Conservation (phyloP, 1,284 basidiomycete genomes). For the Phenoliferia sp. region DNA sequence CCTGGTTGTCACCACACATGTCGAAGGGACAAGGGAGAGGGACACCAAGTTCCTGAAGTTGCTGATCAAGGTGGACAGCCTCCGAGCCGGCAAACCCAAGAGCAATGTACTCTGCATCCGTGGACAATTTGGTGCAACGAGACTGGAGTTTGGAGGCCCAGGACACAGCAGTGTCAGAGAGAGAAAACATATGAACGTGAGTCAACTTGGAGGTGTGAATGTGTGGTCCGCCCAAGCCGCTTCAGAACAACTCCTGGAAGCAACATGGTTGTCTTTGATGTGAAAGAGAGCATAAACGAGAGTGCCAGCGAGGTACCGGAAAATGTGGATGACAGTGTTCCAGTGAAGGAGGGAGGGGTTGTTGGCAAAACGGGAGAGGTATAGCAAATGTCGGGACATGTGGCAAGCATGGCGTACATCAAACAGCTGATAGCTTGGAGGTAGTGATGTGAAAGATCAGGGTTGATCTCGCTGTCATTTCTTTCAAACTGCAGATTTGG, state of each 20-base stretch:
- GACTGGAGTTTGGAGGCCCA: conserved; percentile 23
- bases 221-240: conserved; percentile 1
- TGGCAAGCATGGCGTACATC: conserved; percentile 41
- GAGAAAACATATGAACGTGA: background rate
- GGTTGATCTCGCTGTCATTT: background rate
- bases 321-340: conserved; percentile 37
- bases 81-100: conserved; percentile 40
- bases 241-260: conserved; percentile 10
- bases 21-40: background rate
- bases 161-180: background rate
- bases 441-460: background rate
- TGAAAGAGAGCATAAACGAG: conserved; percentile 28
- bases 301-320: conserved; percentile 41
- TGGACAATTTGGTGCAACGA: conserved; percentile 42
- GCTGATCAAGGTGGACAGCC: conserved; percentile 40
- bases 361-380: conserved; percentile 38
- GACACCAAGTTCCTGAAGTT: conserved; percentile 38
- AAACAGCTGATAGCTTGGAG: conserved; percentile 36
- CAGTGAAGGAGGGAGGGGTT: conserved; percentile 36
- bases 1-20: conserved; percentile 24
- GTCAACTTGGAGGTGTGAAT: background rate
- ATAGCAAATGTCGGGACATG: conserved; percentile 41
- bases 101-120: conserved; percentile 48
- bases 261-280: conserved; percentile 3
- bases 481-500: conserved; percentile 14